Conservation (phyloP, 164 flowering plant genomes). For the Vitis vinifera region ASM3070453v1 NC_081806.1:8373001-8373500, state of each 20-base stretch:
- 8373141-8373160: no score
- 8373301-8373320: not conserved
- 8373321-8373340: not conserved
- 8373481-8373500: not conserved
- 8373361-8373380: not conserved
- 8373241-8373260: no score
- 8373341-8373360: not conserved
- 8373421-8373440: slow-evolving; percentile 74
- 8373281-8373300: not conserved
- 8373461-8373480: slow-evolving; percentile 21
- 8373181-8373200: no score
- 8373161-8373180: not conserved
- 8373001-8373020: slow-evolving; percentile 78
- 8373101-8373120: no score
- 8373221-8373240: not conserved
- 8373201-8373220: slow-evolving; percentile 10
- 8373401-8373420: slow-evolving; percentile 94
- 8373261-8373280: no score
- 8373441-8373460: slow-evolving; percentile 99
- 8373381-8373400: slow-evolving; percentile 68
- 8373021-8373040: slow-evolving; percentile 61
- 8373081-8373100: no score
- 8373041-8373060: not conserved
- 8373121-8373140: no score
- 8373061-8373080: not conserved